A percentile compares a stretch with the other conserved stretches of the same genome.
Evolutionary conservation across 495 filamentous ascomycete species (phyloP).

Genomic region (Hypoxylon fuscum): DNA sequence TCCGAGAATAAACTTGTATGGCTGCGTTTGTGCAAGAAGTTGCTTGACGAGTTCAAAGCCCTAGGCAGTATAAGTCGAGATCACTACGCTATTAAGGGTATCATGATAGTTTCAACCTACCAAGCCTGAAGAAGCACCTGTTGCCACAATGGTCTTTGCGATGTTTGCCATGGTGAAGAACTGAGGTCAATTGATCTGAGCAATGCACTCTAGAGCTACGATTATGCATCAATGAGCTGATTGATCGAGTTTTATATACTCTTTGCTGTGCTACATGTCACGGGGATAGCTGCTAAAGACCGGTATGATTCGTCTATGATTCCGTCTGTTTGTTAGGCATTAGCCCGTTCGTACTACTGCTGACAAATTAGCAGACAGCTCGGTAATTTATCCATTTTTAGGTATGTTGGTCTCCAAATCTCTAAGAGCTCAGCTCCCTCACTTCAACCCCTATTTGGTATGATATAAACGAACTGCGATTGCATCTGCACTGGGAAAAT

Average conservation of each 20-base stretch:
- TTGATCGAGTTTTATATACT: slow-evolving; percentile 4
- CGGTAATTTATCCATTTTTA: no score
- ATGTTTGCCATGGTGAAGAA: slow-evolving; percentile 44
- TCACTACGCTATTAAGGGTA: neutral
- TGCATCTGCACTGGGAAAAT: no score
- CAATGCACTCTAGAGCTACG: neutral
- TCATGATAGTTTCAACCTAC: slow-evolving; percentile 33
- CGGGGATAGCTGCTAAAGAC: slow-evolving; percentile 26
- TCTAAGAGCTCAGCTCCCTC: no score
- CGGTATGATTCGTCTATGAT: slow-evolving; percentile 7
- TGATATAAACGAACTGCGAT: no score
- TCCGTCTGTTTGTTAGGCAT: no score
- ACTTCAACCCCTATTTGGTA: no score
- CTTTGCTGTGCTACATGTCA: neutral
- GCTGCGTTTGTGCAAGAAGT: slow-evolving; percentile 49
- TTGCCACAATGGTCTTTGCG: slow-evolving; percentile 56
- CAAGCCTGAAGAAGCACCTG: slow-evolving; percentile 55
- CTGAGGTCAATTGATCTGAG: neutral
- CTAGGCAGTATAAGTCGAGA: slow-evolving; percentile 33
- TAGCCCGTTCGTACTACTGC: no score
- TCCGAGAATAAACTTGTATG: slow-evolving; percentile 57
- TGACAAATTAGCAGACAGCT: no score
- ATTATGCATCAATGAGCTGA: neutral
- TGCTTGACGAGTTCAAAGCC: slow-evolving; percentile 57
- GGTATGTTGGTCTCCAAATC: no score